Conservation (phyloP, 2,329 filamentous ascomycete species). For the Reticulascus tulasneorum region DNA sequence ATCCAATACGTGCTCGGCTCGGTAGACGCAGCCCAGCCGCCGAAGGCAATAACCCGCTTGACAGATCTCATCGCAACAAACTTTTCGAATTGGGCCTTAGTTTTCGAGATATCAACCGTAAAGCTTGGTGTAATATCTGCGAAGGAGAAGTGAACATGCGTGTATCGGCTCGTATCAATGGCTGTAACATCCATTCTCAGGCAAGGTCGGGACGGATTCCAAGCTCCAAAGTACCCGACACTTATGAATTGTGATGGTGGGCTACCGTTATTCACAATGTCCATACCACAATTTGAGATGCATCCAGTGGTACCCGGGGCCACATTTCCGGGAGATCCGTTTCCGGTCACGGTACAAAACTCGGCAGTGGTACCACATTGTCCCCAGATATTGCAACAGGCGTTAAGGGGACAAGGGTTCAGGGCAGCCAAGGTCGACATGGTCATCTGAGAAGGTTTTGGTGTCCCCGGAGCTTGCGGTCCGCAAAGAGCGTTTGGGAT, state of each 20-base stretch:
- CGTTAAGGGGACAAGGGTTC: slow-evolving; percentile 25
- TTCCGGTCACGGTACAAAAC: slow-evolving; percentile 32
- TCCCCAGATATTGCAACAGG: slow-evolving; percentile 34
- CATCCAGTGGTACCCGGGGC: slow-evolving; percentile 27
- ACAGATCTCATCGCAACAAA: slow-evolving; percentile 24
- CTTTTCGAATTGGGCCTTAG: slow-evolving; percentile 17
- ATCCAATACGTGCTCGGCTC: slow-evolving; percentile 29
- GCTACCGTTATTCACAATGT: slow-evolving; percentile 15
- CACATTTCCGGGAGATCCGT: slow-evolving; percentile 32
- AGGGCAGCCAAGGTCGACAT: slow-evolving; percentile 19
- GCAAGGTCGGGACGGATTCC: slow-evolving; percentile 24
- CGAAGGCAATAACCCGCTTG: slow-evolving; percentile 36
- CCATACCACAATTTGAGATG: slow-evolving; percentile 35
- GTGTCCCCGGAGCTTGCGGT: slow-evolving; percentile 26
- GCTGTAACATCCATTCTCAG: slow-evolving; percentile 22
- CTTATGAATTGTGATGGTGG: slow-evolving; percentile 20
- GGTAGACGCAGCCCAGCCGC: slow-evolving; percentile 40
- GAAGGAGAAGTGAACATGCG: slow-evolving; percentile 29
- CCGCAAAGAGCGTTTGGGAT: slow-evolving; percentile 27
- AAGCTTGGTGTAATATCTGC: slow-evolving; percentile 19
- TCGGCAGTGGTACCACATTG: slow-evolving; percentile 40
- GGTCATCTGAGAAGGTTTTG: slow-evolving; percentile 13
- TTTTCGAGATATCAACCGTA: slow-evolving; percentile 18
- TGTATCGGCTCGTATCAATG: slow-evolving; percentile 10
- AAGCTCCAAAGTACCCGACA: slow-evolving; percentile 30